Evolutionary conservation across 768 basidiomycete genomes (phyloP).

Genomic region (Mycena crocata): DNA sequence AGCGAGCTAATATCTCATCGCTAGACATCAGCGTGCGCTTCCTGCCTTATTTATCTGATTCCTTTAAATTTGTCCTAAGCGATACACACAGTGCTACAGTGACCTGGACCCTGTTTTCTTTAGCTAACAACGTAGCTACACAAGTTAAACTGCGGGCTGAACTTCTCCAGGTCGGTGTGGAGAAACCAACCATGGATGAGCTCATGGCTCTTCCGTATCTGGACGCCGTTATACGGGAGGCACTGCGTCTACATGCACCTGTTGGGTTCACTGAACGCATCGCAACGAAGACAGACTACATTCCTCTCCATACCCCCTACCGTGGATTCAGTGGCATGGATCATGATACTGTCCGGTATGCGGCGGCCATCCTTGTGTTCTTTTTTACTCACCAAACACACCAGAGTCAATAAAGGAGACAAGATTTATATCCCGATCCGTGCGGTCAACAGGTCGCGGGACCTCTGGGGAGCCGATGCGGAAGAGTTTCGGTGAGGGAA

Average conservation of each 20-base stretch:
- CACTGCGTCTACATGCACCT: conserved; percentile 46
- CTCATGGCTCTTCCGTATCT: conserved; percentile 57
- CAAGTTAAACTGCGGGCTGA: conserved; percentile 54
- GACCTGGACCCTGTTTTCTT: conserved; percentile 50
- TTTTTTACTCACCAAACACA: not conserved
- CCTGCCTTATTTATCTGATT: no score
- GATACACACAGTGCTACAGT: conserved; percentile 30
- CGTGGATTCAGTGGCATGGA: conserved; percentile 35
- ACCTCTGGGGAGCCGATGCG: conserved; percentile 41
- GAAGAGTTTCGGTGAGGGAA: conserved; percentile 44
- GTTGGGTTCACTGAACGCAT: conserved; percentile 39
- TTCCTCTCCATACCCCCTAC: conserved; percentile 39
- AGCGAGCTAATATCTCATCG: not conserved
- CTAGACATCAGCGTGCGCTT: conserved; percentile 3
- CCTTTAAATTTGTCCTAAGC: no score
- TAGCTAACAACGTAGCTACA: conserved; percentile 46
- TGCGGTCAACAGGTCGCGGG: conserved; percentile 34
- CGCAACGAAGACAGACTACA: conserved; percentile 38
- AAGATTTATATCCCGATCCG: conserved; percentile 44
- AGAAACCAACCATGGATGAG: conserved; percentile 55
- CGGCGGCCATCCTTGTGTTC: no score
- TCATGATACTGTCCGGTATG: conserved; percentile 34
- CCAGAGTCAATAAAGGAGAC: conserved; percentile 41
- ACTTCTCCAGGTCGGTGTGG: conserved; percentile 41
- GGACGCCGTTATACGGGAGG: conserved; percentile 51